Evolutionary conservation across 306 rosid species (phyloP), one percentile per base, ranked within the genome.

Genomic region (Biancaea sappan): DNA sequence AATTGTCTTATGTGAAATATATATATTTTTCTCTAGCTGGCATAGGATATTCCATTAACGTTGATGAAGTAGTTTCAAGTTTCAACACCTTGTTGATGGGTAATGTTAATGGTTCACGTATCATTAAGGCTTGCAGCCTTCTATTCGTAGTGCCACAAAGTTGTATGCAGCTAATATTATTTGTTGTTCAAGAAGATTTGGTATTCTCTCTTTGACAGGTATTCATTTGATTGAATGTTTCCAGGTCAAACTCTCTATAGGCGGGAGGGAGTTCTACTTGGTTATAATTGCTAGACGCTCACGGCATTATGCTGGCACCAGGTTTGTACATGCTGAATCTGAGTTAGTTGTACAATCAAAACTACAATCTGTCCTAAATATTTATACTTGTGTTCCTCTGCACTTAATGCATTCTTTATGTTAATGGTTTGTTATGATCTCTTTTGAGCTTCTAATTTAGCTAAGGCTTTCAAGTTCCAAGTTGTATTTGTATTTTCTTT

Each of bases 281-380:
- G 90, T 85, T 75, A 76, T 92, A 81, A 95, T 95, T 82, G 92
- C 96, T 69, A 90, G 99, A 72, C 98, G 99, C 56, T 95, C 99
- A 37, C 86, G 92, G 32, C 99, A 95, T 81, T 95, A 87, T 86
- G 99, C 98, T 69, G 99, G 99, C 80, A 95, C 99, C 84, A 90
- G 99, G 99, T 95, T 62, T 69, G 84, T 70, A 21, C 57, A 77
- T 44, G 60, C 52, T 35, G 3, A 65, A 51, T 25, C 29, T 69
- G 13, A 67, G 58, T 60, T 79, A 53, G 9, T 72, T 29, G 62
- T 81, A 47, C 57, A 29, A 62, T 63, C 61, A 44, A 56, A 41
- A 25, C 43, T 66, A 9, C 61, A 74, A 61, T 56, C 21, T 62
- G 40, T 61, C 47, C 54, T 44, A 32, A 47, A 19, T 78, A 29